These are phyloP conservation scores for Chrysanthemum seticuspe DNA, from an alignment of 129 eudicot genomes.

Conservation along the genomic window DNA sequence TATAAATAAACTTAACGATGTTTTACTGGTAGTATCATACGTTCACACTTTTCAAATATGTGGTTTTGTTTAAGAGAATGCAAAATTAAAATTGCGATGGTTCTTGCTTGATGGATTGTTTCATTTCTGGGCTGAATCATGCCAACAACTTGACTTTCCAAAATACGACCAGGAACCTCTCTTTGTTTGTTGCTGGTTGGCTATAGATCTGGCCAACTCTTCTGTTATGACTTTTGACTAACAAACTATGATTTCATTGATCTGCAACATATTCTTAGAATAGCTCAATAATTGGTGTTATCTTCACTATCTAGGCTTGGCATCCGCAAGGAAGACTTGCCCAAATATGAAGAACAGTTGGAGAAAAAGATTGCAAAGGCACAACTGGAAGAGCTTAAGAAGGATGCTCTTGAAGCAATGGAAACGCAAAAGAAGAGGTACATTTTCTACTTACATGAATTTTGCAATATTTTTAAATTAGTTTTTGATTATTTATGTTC, in stretches of 20 bases:
- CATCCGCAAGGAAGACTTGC: constrained; percentile 66
- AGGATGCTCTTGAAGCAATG: constrained; percentile 71
- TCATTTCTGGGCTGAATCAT: no score
- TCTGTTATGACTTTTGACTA: neutral
- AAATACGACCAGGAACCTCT: no score
- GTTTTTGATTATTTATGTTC: neutral
- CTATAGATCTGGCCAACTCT: neutral
- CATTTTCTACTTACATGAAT: constrained; percentile 3
- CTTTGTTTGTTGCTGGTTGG: no score
- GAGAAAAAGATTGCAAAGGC: constrained; percentile 83
- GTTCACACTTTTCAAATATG: no score
- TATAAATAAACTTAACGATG: no score
- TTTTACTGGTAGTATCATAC: no score
- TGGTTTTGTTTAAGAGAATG: no score
- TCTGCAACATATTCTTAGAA: neutral
- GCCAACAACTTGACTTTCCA: no score
- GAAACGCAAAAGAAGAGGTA: constrained; percentile 71
- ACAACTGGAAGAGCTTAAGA: constrained; percentile 77
- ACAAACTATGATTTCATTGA: neutral
- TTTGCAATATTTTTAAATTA: neutral
- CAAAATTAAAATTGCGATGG: no score
- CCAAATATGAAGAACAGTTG: constrained; percentile 79
- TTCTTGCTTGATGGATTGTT: no score
- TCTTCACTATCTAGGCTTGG: constrained; percentile 56
- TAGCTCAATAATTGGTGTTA: neutral